Base-by-base conservation (phyloP, 1,284 basidiomycete genomes). In the Rhodotorula sp. region DNA sequence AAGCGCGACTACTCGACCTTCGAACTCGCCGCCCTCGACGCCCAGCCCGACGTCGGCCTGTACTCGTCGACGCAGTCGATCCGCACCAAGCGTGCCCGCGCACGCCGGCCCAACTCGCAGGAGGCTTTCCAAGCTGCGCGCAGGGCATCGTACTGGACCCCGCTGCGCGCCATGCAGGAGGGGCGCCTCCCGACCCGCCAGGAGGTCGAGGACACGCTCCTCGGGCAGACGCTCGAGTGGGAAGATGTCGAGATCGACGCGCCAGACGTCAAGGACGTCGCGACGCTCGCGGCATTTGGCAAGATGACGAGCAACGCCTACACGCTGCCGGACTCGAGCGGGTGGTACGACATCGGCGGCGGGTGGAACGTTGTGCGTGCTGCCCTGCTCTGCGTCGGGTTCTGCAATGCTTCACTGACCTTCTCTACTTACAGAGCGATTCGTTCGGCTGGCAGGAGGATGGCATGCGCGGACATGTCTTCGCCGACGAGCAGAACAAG, bases 251-350 rank as follows among this genome's bases (percentile, higher is more conserved):
- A 74, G 66, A 67, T 76, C 52, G 65, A 67, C 5, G 67, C 79
- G 14, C 86, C 86, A 70, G 87, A 98, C 80, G 85, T 91, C 21
- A 87, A 89, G 60, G 88, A 88, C 73, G 85, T 92, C 23, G 86
- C 90, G 73, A 91, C 92, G 1, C 82, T 99, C 34, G 84, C 91
- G 19, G 84, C 88, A 44, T 86, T 99, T 53, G 96, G 94, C 27
- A 97, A 93, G 86, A 97, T 99, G 92, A 88, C 92, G 44, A 91
- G 89, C 77, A 92, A 97, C 79, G 94, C 97, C 48, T 98, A 97
- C 53, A 68, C 78, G 10, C 80, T 72, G 5, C 68, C 73, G 0
- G 69, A 73, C 49, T 56, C 86, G 85, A 0, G 84, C 84, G 23
- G 87, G 13, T 97, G 94, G 94, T 95, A 91, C 81, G 88, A 91